Evolutionary conservation across 2,329 filamentous ascomycete genomes (phyloP).

Genomic region (Teratosphaeria viscida): DNA sequence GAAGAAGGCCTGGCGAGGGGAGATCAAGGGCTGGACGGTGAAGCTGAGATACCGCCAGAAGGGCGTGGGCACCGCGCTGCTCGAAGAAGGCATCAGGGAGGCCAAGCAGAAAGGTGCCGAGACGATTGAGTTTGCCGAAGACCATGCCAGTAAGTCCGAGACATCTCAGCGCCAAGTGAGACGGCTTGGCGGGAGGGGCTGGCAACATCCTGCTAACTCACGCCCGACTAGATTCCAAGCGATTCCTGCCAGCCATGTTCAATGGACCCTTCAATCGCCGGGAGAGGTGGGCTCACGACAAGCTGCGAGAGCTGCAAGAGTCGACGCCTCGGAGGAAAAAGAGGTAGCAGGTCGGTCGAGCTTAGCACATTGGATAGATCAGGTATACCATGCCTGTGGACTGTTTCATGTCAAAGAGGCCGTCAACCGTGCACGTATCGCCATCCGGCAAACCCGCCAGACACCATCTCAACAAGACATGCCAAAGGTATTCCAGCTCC

Average conservation of each 20-base stretch:
- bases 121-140: conserved; percentile 60
- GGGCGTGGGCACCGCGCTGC: conserved; percentile 61
- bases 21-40: conserved; percentile 74
- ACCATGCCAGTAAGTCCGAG: conserved; percentile 60
- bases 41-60: conserved; percentile 49
- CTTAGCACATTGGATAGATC: background rate
- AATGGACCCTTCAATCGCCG: conserved; percentile 49
- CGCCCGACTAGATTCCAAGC: conserved; percentile 31
- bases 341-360: conserved; percentile 9
- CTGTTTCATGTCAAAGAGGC: too few species aligned
- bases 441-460: too few species aligned
- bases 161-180: background rate
- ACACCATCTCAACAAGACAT: background rate
- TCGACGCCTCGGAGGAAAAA: conserved; percentile 17
- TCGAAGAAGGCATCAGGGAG: conserved; percentile 61
- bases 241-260: conserved; percentile 53
- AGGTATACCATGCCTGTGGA: background rate
- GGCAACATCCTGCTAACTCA: conserved; percentile 3
- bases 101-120: conserved; percentile 59
- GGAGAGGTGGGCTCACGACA: conserved; percentile 44
- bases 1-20: conserved; percentile 51
- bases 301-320: conserved; percentile 27
- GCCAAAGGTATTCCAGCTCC: background rate
- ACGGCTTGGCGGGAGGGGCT: background rate
- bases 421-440: too few species aligned